Percentiles rank a stretch among this genome's conserved stretches.
Conservation (phyloP, 768 basidiomycete genomes). For the Coprinopsis strossmayeri region DNA sequence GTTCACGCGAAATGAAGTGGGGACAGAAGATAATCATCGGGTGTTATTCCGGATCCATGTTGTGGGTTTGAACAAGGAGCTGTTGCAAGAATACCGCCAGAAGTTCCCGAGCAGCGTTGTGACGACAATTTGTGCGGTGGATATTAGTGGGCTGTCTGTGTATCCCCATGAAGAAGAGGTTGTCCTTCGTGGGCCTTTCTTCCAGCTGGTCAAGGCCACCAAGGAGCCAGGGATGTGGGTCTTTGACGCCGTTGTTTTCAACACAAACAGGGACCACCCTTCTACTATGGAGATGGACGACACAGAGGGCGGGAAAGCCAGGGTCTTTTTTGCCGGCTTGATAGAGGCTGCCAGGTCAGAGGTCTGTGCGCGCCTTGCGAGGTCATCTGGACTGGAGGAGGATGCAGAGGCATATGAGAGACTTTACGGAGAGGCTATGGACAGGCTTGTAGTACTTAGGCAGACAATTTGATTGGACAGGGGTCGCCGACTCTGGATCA, state of each 20-base stretch:
- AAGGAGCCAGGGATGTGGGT: conserved; percentile 11
- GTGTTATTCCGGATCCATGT: conserved; percentile 18
- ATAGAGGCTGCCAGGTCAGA: conserved; percentile 15
- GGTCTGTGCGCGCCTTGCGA: conserved; percentile 16
- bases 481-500: not conserved
- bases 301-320: conserved; percentile 13
- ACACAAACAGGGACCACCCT: conserved; percentile 17
- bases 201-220: conserved; percentile 15
- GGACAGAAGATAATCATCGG: conserved; percentile 4
- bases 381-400: conserved; percentile 11
- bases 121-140: conserved; percentile 18
- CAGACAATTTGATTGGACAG: too few species aligned
- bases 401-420: conserved; percentile 13
- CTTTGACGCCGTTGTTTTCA: conserved; percentile 17
- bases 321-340: conserved; percentile 14
- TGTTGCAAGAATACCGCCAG: conserved; percentile 11
- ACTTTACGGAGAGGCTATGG: not conserved
- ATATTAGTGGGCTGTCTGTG: conserved; percentile 15
- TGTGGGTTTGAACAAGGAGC: conserved; percentile 12
- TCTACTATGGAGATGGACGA: conserved; percentile 19
- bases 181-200: conserved; percentile 18
- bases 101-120: conserved; percentile 17
- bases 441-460: too few species aligned
- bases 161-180: conserved; percentile 18
- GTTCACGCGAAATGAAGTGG: conserved; percentile 4